phyloP scores from a whole-genome alignment of 495 filamentous ascomycete species.

The Penicillium nucicola region DNA sequence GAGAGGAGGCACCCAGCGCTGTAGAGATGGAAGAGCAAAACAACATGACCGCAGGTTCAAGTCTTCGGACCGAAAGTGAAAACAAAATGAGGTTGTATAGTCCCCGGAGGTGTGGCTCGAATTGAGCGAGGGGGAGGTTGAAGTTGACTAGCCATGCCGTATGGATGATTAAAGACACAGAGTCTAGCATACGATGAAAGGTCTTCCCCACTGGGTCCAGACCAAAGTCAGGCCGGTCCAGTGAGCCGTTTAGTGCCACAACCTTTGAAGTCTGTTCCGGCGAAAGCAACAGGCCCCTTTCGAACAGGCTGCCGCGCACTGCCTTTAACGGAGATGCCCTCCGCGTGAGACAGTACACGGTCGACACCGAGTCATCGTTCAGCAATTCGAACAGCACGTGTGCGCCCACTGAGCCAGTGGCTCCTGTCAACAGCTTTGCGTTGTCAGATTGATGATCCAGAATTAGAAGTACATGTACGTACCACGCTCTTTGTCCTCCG shows the following conservation, averaged over 20 bases:
- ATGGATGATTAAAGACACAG: conserved; percentile 51
- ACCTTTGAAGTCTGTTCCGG: conserved; percentile 32
- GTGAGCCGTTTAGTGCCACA: conserved; percentile 32
- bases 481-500: conserved; percentile 40
- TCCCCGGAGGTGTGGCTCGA: conserved; percentile 47
- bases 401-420: conserved; percentile 58
- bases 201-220: conserved; percentile 22
- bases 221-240: conserved; percentile 42
- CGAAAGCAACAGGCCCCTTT: conserved; percentile 28
- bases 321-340: conserved; percentile 23
- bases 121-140: conserved; percentile 40
- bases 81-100: conserved; percentile 52
- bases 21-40: conserved; percentile 55
- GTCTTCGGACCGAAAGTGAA: conserved; percentile 42
- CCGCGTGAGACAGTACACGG: conserved; percentile 55
- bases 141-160: conserved; percentile 60
- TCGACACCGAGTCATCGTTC: conserved; percentile 36
- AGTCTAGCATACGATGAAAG: conserved; percentile 33
- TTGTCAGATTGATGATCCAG: conserved; percentile 1
- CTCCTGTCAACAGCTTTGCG: conserved; percentile 54
- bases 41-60: conserved; percentile 43
- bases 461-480: conserved; percentile 8
- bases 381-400: conserved; percentile 50
- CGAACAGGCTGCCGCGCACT: conserved; percentile 29
- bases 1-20: conserved; percentile 29